Conservation (phyloP, 306 rosid species). For the Bauhinia variegata region DNA sequence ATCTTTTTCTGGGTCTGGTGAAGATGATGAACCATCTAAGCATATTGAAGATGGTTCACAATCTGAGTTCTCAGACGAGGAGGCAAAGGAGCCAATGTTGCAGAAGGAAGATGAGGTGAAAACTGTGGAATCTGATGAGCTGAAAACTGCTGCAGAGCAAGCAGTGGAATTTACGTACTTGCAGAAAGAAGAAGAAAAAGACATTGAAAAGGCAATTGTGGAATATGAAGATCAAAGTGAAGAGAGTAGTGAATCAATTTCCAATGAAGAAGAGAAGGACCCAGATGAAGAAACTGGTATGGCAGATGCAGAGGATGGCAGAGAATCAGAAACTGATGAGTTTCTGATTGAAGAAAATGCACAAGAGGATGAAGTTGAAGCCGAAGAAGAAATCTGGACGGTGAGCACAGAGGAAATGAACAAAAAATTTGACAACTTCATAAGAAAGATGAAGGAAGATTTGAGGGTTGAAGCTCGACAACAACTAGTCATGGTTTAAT, state of each 20-base stretch:
- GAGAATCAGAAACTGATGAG: constrained; percentile 23
- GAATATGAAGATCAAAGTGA: constrained; percentile 31
- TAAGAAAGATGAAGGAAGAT: constrained; percentile 74
- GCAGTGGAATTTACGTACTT: constrained; percentile 26
- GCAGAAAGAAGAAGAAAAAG: constrained; percentile 23
- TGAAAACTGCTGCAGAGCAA: constrained; percentile 34
- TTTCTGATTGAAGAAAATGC: constrained; percentile 36
- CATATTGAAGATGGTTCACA: constrained; percentile 37
- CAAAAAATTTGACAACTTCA: constrained; percentile 80
- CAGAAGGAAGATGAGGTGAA: constrained; percentile 30
- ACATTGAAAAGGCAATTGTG: constrained; percentile 27
- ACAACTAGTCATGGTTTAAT: constrained; percentile 56
- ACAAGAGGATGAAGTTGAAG: constrained; percentile 54
- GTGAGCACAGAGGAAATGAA: constrained; percentile 77
- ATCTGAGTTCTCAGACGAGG: constrained; percentile 27
- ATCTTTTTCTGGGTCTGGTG: constrained; percentile 41
- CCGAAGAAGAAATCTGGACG: constrained; percentile 46
- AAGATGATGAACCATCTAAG: constrained; percentile 31
- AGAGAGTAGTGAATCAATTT: constrained; percentile 14
- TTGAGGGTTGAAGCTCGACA: constrained; percentile 66
- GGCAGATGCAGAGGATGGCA: no score
- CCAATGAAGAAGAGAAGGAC: constrained; percentile 24
- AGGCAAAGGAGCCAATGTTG: constrained; percentile 27
- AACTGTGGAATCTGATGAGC: constrained; percentile 14
- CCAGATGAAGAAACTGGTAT: constrained; percentile 42